Evolutionary conservation across 768 basidiomycete species (phyloP).

Genomic region (Tubosaeta brunneosetosa): DNA sequence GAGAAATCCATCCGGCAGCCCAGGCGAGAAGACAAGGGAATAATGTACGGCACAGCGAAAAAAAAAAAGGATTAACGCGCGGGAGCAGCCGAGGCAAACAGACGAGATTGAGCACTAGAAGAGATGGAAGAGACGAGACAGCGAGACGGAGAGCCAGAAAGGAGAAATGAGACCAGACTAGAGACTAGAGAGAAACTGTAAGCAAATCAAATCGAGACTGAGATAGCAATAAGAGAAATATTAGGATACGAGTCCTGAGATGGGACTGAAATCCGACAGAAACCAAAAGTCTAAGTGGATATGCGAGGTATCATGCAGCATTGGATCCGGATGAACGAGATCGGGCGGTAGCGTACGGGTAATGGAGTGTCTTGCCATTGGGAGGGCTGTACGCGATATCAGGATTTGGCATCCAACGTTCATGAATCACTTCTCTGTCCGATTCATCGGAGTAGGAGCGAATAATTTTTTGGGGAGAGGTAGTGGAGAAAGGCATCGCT

Average conservation of each 20-base stretch:
- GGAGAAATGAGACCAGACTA: slow-evolving; percentile 1
- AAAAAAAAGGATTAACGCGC: slow-evolving; percentile 27
- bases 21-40: slow-evolving; percentile 21
- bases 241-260: slow-evolving; percentile 30
- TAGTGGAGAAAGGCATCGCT: slow-evolving; percentile 40
- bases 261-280: slow-evolving; percentile 24
- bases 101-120: slow-evolving; percentile 10
- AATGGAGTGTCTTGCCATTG: slow-evolving; percentile 27
- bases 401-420: slow-evolving; percentile 60
- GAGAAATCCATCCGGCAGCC: slow-evolving; percentile 32
- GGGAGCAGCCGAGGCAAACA: slow-evolving; percentile 27
- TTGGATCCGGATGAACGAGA: slow-evolving; percentile 33
- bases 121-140: slow-evolving; percentile 14
- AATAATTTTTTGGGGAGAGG: slow-evolving; percentile 53
- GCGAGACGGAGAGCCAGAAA: slow-evolving; percentile 8
- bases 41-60: slow-evolving; percentile 31
- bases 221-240: slow-evolving; percentile 34
- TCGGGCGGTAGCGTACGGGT: slow-evolving; percentile 24
- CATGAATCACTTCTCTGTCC: slow-evolving; percentile 47
- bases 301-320: slow-evolving; percentile 29
- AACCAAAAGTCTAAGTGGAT: slow-evolving; percentile 20
- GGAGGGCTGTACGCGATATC: slow-evolving; percentile 35
- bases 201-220: slow-evolving; percentile 22
- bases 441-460: slow-evolving; percentile 68
- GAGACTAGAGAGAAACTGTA: slow-evolving; percentile 18